Evolutionary conservation across 2,329 filamentous ascomycete genomes (phyloP).

Genomic region (Metarhizium sp.): DNA sequence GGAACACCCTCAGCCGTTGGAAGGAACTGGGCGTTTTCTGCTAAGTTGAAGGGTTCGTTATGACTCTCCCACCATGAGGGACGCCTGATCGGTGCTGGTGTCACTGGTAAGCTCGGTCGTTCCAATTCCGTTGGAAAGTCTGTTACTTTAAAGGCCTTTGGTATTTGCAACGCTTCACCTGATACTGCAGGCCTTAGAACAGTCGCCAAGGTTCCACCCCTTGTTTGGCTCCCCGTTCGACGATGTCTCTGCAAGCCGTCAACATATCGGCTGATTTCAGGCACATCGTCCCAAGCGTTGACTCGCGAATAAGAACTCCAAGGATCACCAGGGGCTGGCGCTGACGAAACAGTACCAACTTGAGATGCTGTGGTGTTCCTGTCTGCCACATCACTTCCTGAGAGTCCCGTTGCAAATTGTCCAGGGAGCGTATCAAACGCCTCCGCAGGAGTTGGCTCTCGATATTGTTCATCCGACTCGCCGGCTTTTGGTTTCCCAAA

Average conservation of each 20-base stretch:
- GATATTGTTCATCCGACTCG: slow-evolving; percentile 4
- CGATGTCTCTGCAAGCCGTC: slow-evolving; percentile 60
- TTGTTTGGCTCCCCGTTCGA: slow-evolving; percentile 23
- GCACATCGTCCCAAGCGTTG: slow-evolving; percentile 91
- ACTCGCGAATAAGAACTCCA: slow-evolving; percentile 67
- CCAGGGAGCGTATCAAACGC: not conserved
- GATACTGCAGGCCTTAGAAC: not conserved
- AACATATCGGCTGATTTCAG: slow-evolving; percentile 82
- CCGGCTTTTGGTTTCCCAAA: slow-evolving; percentile 15
- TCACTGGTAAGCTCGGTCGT: slow-evolving; percentile 81
- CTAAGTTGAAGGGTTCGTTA: slow-evolving; percentile 34
- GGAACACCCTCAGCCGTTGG: slow-evolving; percentile 77
- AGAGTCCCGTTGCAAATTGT: not conserved
- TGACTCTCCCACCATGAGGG: slow-evolving; percentile 53
- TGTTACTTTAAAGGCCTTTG: slow-evolving; percentile 57
- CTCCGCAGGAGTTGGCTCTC: not conserved
- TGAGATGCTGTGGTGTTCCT: not conserved
- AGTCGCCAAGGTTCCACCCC: not conserved
- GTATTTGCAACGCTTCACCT: slow-evolving; percentile 10
- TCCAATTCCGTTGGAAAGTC: slow-evolving; percentile 80
- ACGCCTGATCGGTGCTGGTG: slow-evolving; percentile 69
- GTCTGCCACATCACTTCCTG: not conserved
- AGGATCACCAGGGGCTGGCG: slow-evolving; percentile 31
- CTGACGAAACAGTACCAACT: not conserved
- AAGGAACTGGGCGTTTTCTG: slow-evolving; percentile 45